Percentiles rank a stretch among this genome's conserved stretches.
phyloP scores from a whole-genome alignment of 257 asterid genomes.

The Fraxinus americana region DNA sequence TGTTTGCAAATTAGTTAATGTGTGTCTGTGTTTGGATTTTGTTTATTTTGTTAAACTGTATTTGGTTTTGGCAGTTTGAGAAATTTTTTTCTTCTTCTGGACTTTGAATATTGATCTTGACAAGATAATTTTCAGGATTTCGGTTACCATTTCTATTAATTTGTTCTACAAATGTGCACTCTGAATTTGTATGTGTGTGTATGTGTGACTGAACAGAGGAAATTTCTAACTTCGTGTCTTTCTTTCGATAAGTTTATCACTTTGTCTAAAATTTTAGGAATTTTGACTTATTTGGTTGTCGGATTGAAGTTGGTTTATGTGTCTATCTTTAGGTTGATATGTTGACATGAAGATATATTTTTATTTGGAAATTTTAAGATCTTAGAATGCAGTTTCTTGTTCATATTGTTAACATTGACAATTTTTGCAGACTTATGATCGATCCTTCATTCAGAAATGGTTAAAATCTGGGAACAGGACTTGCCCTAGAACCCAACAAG shows the following conservation, averaged over 20 bases:
- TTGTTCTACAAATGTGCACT: background rate
- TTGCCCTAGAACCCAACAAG: slow-evolving; percentile 89
- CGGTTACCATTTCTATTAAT: background rate
- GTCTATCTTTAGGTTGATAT: background rate
- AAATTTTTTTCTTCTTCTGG: background rate
- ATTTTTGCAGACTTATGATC: slow-evolving; percentile 79
- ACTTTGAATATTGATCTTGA: background rate
- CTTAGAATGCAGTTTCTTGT: background rate
- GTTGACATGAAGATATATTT: slow-evolving; percentile 8
- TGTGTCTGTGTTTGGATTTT: background rate
- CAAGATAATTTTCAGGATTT: background rate
- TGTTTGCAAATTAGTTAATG: background rate
- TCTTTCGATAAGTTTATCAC: background rate
- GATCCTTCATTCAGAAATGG: slow-evolving; percentile 84
- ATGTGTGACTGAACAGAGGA: background rate
- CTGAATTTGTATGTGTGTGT: background rate
- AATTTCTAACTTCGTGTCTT: background rate
- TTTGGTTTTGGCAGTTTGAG: background rate
- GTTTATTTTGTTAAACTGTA: background rate
- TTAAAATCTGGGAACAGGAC: slow-evolving; percentile 77
- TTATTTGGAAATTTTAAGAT: slow-evolving; percentile 4
- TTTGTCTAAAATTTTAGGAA: background rate
- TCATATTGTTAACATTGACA: slow-evolving; percentile 14
- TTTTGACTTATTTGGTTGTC: background rate
- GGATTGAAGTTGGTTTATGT: background rate